Conservation (phyloP, 306 rosid species). For the Cicer judaicum region DNA sequence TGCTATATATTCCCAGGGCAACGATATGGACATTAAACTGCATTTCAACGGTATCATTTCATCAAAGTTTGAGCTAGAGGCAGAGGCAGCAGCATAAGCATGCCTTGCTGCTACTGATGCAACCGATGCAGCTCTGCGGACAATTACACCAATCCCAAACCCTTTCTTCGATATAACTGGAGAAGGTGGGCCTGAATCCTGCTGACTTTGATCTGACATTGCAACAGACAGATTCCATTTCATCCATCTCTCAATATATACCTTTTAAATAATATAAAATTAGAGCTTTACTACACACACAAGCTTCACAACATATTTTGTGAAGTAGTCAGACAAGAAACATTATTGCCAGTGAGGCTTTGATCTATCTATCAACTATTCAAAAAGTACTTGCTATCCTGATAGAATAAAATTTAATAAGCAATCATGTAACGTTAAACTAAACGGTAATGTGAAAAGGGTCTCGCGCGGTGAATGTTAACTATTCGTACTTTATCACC, state of each 20-base stretch:
- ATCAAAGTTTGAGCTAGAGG: constrained; percentile 62
- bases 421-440: constrained; percentile 26
- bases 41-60: constrained; percentile 93
- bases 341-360: constrained; percentile 9
- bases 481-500: constrained; percentile 13
- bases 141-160: constrained; percentile 78
- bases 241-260: constrained; percentile 40
- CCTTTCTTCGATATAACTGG: constrained; percentile 83
- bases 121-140: constrained; percentile 84
- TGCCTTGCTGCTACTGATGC: constrained; percentile 91
- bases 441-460: constrained; percentile 6
- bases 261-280: constrained; percentile 37
- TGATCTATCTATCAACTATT: constrained; percentile 24
- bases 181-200: constrained; percentile 76
- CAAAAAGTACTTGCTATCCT: constrained; percentile 31
- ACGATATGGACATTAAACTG: constrained; percentile 92
- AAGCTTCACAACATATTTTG: constrained; percentile 43
- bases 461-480: constrained; percentile 3
- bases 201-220: constrained; percentile 87
- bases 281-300: constrained; percentile 33
- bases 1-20: constrained; percentile 97
- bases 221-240: constrained; percentile 48
- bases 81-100: constrained; percentile 88
- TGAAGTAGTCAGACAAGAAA: constrained; percentile 18
- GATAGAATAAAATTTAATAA: constrained; percentile 29